These are phyloP conservation scores for Trichoderma hamatum DNA, from an alignment of 2,329 filamentous ascomycete genomes.

Conservation along the genomic window DNA sequence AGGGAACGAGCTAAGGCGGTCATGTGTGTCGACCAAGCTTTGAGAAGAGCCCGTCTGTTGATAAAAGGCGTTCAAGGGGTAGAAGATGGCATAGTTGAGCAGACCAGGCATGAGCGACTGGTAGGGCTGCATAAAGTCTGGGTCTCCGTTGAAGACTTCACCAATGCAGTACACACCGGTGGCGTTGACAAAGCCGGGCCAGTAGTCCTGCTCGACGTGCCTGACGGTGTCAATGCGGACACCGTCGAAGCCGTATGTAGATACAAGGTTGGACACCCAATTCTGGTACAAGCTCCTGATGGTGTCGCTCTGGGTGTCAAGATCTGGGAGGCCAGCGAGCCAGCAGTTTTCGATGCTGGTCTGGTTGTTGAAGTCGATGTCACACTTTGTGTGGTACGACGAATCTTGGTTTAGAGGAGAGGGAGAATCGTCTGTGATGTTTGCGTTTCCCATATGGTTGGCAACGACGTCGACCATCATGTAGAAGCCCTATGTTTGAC, in stretches of 20 bases:
- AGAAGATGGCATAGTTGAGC: constrained; percentile 62
- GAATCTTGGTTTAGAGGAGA: constrained; percentile 52
- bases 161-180: constrained; percentile 63
- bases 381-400: constrained; percentile 65
- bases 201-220: constrained; percentile 63
- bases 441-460: constrained; percentile 59
- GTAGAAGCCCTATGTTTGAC: constrained; percentile 43
- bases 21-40: constrained; percentile 45
- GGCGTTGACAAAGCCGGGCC: constrained; percentile 54
- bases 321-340: constrained; percentile 63
- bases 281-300: constrained; percentile 55
- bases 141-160: constrained; percentile 60
- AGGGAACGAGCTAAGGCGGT: constrained; percentile 43
- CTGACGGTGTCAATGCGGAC: constrained; percentile 65
- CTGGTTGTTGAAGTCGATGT: constrained; percentile 58
- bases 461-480: constrained; percentile 65
- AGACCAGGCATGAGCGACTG: constrained; percentile 59
- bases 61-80: constrained; percentile 46
- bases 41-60: constrained; percentile 44
- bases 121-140: constrained; percentile 55
- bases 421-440: constrained; percentile 51
- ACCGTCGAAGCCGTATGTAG: constrained; percentile 64
- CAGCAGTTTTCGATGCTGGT: constrained; percentile 54
- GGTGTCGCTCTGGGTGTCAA: constrained; percentile 56
- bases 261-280: constrained; percentile 63